A percentile compares a stretch with the other conserved stretches of the same genome.
phyloP scores from a whole-genome alignment of 495 filamentous ascomycete species.

The Aspergillus bertholletiae region DNA sequence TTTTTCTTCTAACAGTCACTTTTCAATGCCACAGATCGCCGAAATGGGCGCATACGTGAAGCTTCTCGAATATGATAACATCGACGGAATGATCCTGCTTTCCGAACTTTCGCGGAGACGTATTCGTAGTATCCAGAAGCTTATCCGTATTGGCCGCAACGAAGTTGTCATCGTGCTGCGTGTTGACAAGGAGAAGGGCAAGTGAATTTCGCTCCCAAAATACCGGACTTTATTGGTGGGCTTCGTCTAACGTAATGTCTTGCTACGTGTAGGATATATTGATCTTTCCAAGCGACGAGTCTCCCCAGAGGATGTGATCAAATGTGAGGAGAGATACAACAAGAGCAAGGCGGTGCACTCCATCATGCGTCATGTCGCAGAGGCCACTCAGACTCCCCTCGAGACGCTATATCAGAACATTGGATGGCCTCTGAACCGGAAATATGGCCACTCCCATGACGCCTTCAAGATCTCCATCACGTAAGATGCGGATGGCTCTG shows the following conservation, averaged over 20 bases:
- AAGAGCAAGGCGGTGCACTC: slow-evolving; percentile 99
- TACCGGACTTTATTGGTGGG: neutral
- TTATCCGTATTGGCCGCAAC: slow-evolving; percentile 95
- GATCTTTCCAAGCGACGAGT: slow-evolving; percentile 98
- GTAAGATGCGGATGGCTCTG: slow-evolving; percentile 44
- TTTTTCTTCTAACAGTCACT: slow-evolving; percentile 6
- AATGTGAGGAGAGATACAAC: slow-evolving; percentile 98
- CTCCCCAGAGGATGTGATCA: slow-evolving; percentile 93
- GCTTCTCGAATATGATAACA: slow-evolving; percentile 98
- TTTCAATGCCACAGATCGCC: slow-evolving; percentile 66
- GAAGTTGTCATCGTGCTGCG: slow-evolving; percentile 97
- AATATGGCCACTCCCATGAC: slow-evolving; percentile 93
- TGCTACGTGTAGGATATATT: slow-evolving; percentile 68
- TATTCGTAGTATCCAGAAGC: slow-evolving; percentile 97
- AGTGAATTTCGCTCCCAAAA: slow-evolving; percentile 13
- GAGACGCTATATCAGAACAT: slow-evolving; percentile 90
- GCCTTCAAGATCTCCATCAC: slow-evolving; percentile 99
- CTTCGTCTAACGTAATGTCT: slow-evolving; percentile 25
- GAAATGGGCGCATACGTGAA: slow-evolving; percentile 99
- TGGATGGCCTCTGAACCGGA: slow-evolving; percentile 95
- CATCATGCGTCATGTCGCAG: slow-evolving; percentile 95
- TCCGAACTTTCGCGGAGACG: slow-evolving; percentile 93
- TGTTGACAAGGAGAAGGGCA: slow-evolving; percentile 98
- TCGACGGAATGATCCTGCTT: slow-evolving; percentile 98
- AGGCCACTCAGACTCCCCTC: slow-evolving; percentile 91